Percentiles rank a stretch among this genome's conserved stretches.
Conservation (phyloP, 768 basidiomycete genomes). For the Lactifluus echinatus region DNA sequence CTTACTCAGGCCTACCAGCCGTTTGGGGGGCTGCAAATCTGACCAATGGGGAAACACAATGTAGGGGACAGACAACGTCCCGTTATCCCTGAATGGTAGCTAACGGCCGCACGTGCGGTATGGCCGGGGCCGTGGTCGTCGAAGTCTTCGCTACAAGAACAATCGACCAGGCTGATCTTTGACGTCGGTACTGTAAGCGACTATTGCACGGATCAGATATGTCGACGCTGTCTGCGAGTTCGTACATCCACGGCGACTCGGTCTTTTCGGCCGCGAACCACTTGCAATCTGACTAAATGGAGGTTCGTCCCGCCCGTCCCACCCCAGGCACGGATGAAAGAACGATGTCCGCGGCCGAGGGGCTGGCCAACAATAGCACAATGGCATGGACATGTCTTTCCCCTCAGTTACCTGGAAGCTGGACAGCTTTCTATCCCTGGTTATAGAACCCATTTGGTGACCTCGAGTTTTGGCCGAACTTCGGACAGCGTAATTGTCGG, state of each 20-base stretch:
- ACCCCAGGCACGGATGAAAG: background rate
- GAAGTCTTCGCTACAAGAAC: background rate
- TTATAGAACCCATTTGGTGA: background rate
- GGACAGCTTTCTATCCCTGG: background rate
- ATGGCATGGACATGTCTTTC: background rate
- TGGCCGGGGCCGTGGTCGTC: background rate
- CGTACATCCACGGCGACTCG: background rate
- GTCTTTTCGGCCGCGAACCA: background rate
- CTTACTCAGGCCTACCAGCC: background rate
- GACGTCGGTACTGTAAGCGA: background rate
- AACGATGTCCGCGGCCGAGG: background rate
- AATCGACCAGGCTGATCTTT: background rate
- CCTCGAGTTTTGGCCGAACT: background rate
- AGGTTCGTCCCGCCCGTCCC: background rate
- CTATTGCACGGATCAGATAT: background rate
- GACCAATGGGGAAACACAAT: background rate
- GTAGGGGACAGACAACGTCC: background rate
- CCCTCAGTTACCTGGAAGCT: background rate
- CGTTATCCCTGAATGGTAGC: background rate
- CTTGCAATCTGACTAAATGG: background rate
- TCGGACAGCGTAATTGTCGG: background rate
- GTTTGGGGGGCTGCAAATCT: background rate
- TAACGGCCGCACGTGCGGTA: background rate
- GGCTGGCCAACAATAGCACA: background rate
- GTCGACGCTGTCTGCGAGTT: too few species aligned